Evolutionary conservation across 371 early-diverging fungal genomes (phyloP), one percentile per base, ranked within the genome.

Genomic region (Mucor plumbeus): DNA sequence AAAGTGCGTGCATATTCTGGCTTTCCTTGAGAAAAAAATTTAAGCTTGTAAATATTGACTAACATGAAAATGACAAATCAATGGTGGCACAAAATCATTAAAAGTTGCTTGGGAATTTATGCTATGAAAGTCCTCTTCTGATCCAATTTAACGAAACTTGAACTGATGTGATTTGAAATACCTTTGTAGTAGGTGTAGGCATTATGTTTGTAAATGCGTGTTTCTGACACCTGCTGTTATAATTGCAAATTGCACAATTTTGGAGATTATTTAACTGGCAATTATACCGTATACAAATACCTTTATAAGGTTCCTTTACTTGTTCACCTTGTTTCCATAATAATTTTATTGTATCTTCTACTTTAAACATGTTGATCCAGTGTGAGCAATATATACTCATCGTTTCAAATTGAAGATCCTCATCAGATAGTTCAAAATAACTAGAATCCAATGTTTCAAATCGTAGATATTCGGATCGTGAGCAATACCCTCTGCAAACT

Each of bases 111-210:
- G 50, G 50, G 50, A 50, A 50, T 21, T 50, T 19, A 11, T 4
- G 50, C 19, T 50, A 50, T 21, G 26, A 50, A 50, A 67, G 38
- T 3, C 61, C 57, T 57, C 47, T 17, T 35, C 41, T 61, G 33
- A 68, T 19, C 69, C 69, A 68, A 26, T 69, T 34, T 19, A 64
- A 54, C 11, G 59, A 64, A 7, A 69, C 63, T 4, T 50, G 53
- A n/a, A 59, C 31, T 39, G n/a, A 36, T 19, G 41, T 26, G 48
- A 63, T 53, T 43, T 69, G 41, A 19, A 57, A 44, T 17, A 34
- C 7, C 14, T 54, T 61, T 13, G 43, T 47, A 21, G 48, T 58
- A 19, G 59, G 19, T 8, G 59, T 44, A 11, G 43, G 57, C 50
- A 50, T 50, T 19, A 21, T 0, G 11, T 50, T 50, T 10, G 55